A percentile compares a stretch with the other conserved stretches of the same genome.
phyloP scores from a whole-genome alignment of 768 basidiomycete genomes.

The Trametes sanguinea region DNA sequence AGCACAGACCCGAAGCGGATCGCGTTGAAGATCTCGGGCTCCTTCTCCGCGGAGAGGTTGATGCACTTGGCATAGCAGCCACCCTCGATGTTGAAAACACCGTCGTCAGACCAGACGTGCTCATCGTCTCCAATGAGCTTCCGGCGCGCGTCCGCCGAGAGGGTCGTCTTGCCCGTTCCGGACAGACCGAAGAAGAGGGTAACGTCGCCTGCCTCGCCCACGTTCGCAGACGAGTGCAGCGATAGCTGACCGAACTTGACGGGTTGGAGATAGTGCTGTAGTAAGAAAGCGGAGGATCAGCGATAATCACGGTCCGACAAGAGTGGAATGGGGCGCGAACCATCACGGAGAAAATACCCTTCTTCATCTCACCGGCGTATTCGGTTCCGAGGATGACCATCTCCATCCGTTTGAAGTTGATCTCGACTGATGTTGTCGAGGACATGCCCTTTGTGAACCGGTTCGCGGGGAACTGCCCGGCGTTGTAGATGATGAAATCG shows the following conservation, averaged over 20 bases:
- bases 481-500: constrained; percentile 99
- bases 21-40: constrained; percentile 96
- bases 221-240: constrained; percentile 97
- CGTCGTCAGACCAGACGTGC: constrained; percentile 98
- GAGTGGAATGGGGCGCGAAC: constrained; percentile 37
- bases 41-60: constrained; percentile 95
- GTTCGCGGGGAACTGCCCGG: constrained; percentile 99
- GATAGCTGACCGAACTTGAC: constrained; percentile 98
- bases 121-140: constrained; percentile 98
- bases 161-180: constrained; percentile 98
- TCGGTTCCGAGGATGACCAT: constrained; percentile 99
- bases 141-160: constrained; percentile 94
- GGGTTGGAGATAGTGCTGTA: constrained; percentile 93
- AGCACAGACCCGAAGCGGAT: constrained; percentile 96
- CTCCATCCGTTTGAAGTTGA: constrained; percentile 99
- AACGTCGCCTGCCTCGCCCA: constrained; percentile 88
- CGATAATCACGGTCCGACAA: constrained; percentile 1
- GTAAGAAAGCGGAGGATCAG: constrained; percentile 16
- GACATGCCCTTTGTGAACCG: constrained; percentile 99
- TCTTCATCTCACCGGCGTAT: constrained; percentile 99
- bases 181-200: constrained; percentile 99
- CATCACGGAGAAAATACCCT: constrained; percentile 99
- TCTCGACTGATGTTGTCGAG: constrained; percentile 96
- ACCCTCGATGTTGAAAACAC: constrained; percentile 99
- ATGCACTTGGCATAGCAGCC: constrained; percentile 99